phyloP scores from a whole-genome alignment of 805 yeast genomes.

The Lipomyces kockii region DNA sequence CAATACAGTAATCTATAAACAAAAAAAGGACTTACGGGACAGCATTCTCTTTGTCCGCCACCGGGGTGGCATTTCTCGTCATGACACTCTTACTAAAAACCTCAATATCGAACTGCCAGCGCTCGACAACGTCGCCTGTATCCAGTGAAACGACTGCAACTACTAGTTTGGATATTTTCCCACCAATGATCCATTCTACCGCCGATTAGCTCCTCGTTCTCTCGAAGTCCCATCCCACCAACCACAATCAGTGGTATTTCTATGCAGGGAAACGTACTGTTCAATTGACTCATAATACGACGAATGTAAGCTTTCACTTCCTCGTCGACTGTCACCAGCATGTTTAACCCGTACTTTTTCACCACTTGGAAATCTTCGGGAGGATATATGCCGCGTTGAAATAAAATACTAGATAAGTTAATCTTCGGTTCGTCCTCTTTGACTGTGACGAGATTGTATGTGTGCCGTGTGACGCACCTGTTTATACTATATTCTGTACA shows the following conservation, averaged over 20 bases:
- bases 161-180: slow-evolving; percentile 67
- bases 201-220: neutral
- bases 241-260: neutral
- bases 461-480: slow-evolving; percentile 24
- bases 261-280: slow-evolving; percentile 43
- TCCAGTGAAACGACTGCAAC: slow-evolving; percentile 74
- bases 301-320: slow-evolving; percentile 74
- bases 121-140: slow-evolving; percentile 69
- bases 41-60: slow-evolving; percentile 22
- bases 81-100: slow-evolving; percentile 40
- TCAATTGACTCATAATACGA: slow-evolving; percentile 69
- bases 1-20: neutral
- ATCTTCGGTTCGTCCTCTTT: neutral
- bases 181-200: slow-evolving; percentile 70
- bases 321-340: slow-evolving; percentile 73
- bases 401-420: slow-evolving; percentile 62
- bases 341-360: slow-evolving; percentile 75
- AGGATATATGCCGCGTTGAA: slow-evolving; percentile 89
- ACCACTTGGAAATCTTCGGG: slow-evolving; percentile 80
- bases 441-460: neutral
- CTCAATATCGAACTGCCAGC: slow-evolving; percentile 83
- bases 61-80: neutral
- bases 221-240: neutral
- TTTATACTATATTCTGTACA: slow-evolving; percentile 69
- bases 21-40: slow-evolving; percentile 20